A percentile compares a stretch with the other conserved stretches of the same genome.
phyloP scores from a whole-genome alignment of 2,329 filamentous ascomycete genomes.

The Ascosphaera aggregata region DNA sequence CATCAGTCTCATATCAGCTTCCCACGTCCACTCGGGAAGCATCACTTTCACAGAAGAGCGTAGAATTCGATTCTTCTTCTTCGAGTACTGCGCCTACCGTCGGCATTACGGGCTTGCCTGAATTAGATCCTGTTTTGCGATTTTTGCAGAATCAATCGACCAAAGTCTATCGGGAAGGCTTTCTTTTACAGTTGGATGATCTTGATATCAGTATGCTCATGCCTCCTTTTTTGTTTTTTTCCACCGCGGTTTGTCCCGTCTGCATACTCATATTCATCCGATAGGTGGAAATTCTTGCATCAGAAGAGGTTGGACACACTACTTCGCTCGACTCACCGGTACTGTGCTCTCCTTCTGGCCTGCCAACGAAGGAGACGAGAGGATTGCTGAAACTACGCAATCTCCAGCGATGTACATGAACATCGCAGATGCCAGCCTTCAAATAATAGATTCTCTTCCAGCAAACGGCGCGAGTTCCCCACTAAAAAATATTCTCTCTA shows the following conservation, averaged over 20 bases:
- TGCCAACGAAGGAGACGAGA: conserved; percentile 71
- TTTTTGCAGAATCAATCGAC: conserved; percentile 89
- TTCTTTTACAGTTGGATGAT: conserved; percentile 91
- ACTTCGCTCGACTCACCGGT: conserved; percentile 87
- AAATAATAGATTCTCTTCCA: conserved; percentile 45
- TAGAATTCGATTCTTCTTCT: not conserved
- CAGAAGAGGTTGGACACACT: conserved; percentile 85
- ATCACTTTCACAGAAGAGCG: not conserved
- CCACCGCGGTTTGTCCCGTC: not conserved
- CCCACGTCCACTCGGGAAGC: not conserved
- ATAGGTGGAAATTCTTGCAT: conserved; percentile 69
- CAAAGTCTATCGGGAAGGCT: conserved; percentile 94
- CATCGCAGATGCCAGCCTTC: conserved; percentile 87
- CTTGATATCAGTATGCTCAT: conserved; percentile 57
- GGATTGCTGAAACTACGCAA: conserved; percentile 61
- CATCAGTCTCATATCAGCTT: not conserved
- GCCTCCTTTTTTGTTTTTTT: conserved; percentile 2
- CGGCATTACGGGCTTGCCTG: conserved; percentile 32
- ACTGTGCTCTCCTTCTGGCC: conserved; percentile 94
- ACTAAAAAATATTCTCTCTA: conserved; percentile 81
- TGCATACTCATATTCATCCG: conserved; percentile 11
- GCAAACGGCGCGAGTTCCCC: conserved; percentile 46
- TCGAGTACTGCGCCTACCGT: not conserved
- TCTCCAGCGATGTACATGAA: conserved; percentile 89
- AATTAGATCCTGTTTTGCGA: conserved; percentile 82